Evolutionary conservation across 331 rosid genomes (phyloP), one percentile per base, ranked within the genome.

Genomic region (Cydonia oblonga): DNA sequence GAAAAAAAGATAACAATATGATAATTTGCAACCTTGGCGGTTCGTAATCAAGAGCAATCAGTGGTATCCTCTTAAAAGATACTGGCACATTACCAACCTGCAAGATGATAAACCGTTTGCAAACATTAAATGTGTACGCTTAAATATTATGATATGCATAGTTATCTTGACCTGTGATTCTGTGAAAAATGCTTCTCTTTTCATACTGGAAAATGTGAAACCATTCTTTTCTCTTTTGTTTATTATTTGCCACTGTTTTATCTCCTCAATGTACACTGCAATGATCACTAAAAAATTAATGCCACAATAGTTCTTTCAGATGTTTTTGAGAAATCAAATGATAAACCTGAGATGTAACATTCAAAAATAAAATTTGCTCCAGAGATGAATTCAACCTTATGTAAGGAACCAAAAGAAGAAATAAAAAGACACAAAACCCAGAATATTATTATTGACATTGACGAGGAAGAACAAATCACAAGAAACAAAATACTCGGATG

Each of bases 11-110:
- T 32, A 40, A 40, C 15, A 40, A 40, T 40, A 40, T 40, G 46
- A 40, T 40, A 11, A 40, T 11, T 11, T 11, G 1, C 46, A 40
- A 40, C 97, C 89, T 89, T 56, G 98, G 97, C 0, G 92, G 96
- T 84, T 93, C 98, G 51, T 93, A 89, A 77, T 93, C 97, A 76
- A 93, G 90, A 77, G 90, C 86, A 68, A 84, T 80, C 83, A 93
- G 82, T n/a, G 96, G 97, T 74, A 93, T 90, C 87, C 73, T 84
- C 57, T 81, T 81, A 83, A 89, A 85, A 71, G 89, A 79, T 70
- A 90, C 96, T 18, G 92, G 79, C 76, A 90, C 98, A 76, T 90
- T 93, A 42, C 92, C 86, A 80, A 93, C 97, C 98, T 86, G 89
- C 80, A 78, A 54, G 59, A 70, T 67, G 76, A 76, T 67, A 78